phyloP scores from a whole-genome alignment of 352 stramenopile genomes.

The Plasmopara muralis region DNA sequence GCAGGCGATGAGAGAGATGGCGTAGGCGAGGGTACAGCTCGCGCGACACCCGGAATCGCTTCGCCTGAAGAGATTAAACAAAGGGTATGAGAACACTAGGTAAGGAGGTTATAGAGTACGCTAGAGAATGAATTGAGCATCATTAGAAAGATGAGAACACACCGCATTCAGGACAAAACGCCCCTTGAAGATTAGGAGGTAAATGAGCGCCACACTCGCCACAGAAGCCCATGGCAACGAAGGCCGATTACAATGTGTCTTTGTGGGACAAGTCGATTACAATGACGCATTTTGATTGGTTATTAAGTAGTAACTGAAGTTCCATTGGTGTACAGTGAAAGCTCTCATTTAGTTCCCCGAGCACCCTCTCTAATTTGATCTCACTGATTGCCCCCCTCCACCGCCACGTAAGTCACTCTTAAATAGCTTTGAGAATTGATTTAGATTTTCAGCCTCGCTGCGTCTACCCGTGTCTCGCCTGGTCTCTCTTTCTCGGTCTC shows the following conservation, averaged over 20 bases:
- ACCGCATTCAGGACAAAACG: constrained; percentile 78
- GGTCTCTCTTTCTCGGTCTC: neutral
- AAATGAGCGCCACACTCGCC: constrained; percentile 70
- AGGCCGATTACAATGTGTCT: constrained; percentile 6
- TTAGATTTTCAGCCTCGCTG: constrained; percentile 1
- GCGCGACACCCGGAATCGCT: constrained; percentile 17
- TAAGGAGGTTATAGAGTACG: constrained; percentile 3
- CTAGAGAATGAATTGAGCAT: neutral
- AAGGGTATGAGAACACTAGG: constrained; percentile 5
- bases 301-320: neutral
- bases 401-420: constrained; percentile 20
- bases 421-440: neutral
- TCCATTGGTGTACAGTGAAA: neutral
- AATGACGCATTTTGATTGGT: constrained; percentile 3
- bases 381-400: neutral
- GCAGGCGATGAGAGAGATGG: constrained; percentile 2
- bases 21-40: constrained; percentile 5
- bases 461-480: neutral
- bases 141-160: constrained; percentile 11
- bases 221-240: constrained; percentile 65
- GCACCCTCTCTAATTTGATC: constrained; percentile 5
- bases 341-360: too few species aligned
- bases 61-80: constrained; percentile 7
- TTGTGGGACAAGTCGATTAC: constrained; percentile 1
- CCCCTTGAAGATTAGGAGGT: constrained; percentile 40